These are phyloP conservation scores for Gnetum montanum DNA, from an alignment of 75 land plant genomes.

Conservation along the genomic window DNA sequence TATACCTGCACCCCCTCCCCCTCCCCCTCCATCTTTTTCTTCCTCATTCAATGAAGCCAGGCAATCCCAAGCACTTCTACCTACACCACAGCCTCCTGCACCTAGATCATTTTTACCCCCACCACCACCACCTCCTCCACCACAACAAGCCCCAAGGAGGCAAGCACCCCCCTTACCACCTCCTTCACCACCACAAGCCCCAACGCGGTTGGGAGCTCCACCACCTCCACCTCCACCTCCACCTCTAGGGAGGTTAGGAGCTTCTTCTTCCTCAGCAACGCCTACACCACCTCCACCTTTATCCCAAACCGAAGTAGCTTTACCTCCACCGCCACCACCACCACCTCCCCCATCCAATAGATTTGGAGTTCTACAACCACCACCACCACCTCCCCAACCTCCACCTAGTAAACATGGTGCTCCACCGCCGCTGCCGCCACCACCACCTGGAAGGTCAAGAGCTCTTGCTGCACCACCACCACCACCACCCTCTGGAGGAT, in stretches of 20 bases:
- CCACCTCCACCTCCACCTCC: constrained; percentile 36
- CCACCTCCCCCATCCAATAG: constrained; percentile 29
- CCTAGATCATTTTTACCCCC: constrained; percentile 3
- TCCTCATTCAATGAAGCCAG: constrained; percentile 6
- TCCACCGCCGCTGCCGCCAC: constrained; percentile 3
- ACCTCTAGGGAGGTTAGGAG: not conserved
- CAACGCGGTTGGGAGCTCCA: constrained; percentile 10
- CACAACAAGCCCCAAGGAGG: constrained; percentile 15
- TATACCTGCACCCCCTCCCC: constrained; percentile 15
- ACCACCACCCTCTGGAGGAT: constrained; percentile 24
- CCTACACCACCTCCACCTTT: constrained; percentile 21
- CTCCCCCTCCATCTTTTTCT: constrained; percentile 8
- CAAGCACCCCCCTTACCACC: constrained; percentile 16
- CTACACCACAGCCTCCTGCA: constrained; percentile 38
- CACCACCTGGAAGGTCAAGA: constrained; percentile 15
- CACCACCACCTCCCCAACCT: constrained; percentile 15
- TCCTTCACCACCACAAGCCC: constrained; percentile 26
- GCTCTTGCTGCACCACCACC: constrained; percentile 15
- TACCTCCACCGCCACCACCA: constrained; percentile 23
- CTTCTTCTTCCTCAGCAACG: not conserved
- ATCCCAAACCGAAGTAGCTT: too few species aligned
- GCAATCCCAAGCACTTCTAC: constrained; percentile 20
- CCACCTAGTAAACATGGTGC: not conserved
- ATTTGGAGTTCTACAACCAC: constrained; percentile 7
- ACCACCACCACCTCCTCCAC: constrained; percentile 18